Base-by-base conservation (phyloP, 2,329 filamentous ascomycete genomes). In the Colletotrichum tropicale region DNA sequence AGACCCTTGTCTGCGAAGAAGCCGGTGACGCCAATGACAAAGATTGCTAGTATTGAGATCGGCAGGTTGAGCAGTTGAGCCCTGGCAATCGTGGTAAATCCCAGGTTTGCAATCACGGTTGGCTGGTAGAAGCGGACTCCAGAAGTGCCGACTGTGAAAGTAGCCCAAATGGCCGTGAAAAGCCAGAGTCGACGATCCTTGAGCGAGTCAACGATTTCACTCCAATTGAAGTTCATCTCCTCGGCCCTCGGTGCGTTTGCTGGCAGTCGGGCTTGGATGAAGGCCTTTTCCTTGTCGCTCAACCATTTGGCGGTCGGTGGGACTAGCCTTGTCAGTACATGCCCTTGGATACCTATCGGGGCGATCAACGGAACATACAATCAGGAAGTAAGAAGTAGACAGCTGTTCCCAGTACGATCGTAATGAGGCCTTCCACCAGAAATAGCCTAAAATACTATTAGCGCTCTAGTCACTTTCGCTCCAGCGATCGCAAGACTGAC, bases 321-420 rank as follows among this genome's bases (percentile, higher is more conserved):
- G 68, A 88, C 86, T 87, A 48, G 38, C 83, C 0, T 85, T 80
- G 67, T 86, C 81, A 38, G 85, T 26, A 81, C 64, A 86, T 86
- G 24, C 85, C 82, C 2, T 84, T 87, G 0, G 83, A 82, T 72
- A 86, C 84, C 86, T 72, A 86, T 84, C 86, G 86, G 74, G 9
- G 9, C 0, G 7, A 18, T 26, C 21, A 16, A 8, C 2, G 21
- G 60, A 13, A 38, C 84, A 77, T 79, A 88, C 87, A 90, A 77
- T 91, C 89, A 0, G 89, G 89, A 0, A 92, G 82, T 0, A 88
- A 70, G 67, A 91, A 90, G 82, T 88, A 90, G 15, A 91, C 85
- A 7, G 84, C 79, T 6, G 88, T 78, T 9, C 89, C 88, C 1
- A 88, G 62, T 3, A 88, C 66, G 9, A 90, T 81, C 0, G 89